Conservation (phyloP, 805 yeast species). For the Kodamaea laetipori region DNA sequence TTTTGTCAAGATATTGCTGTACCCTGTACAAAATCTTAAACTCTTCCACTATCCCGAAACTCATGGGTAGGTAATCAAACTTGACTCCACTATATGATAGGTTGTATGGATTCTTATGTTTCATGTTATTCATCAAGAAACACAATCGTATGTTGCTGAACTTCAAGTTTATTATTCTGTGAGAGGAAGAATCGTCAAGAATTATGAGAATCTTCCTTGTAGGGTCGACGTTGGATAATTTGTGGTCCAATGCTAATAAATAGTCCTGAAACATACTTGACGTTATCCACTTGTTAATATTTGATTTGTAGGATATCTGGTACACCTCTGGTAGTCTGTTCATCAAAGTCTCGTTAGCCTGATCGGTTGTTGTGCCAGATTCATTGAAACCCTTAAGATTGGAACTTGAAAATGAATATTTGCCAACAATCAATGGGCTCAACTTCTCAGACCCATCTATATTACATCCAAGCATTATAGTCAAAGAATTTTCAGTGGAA, state of each 20-base stretch:
- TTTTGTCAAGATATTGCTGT: constrained; percentile 55
- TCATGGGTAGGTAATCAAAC: constrained; percentile 59
- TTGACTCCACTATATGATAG: constrained; percentile 46
- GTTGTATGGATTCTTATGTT: constrained; percentile 38
- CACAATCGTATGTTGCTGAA: constrained; percentile 38
- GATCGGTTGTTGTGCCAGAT: not conserved
- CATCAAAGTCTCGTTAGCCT: constrained; percentile 11
- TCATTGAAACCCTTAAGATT: constrained; percentile 10
- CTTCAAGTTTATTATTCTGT: constrained; percentile 49
- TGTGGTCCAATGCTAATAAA: constrained; percentile 59
- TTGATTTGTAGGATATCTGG: constrained; percentile 57
- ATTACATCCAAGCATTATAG: constrained; percentile 64
- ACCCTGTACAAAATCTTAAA: constrained; percentile 59
- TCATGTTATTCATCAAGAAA: constrained; percentile 41
- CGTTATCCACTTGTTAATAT: constrained; percentile 64
- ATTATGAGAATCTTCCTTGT: constrained; percentile 54
- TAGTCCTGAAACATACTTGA: constrained; percentile 64
- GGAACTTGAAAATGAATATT: constrained; percentile 47
- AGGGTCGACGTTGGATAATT: constrained; percentile 46
- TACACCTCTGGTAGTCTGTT: constrained; percentile 53
- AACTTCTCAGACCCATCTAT: constrained; percentile 64
- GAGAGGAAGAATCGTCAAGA: constrained; percentile 64
- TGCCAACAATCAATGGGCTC: constrained; percentile 62
- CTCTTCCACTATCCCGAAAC: constrained; percentile 64
- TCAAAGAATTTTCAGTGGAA: constrained; percentile 45